Percentiles rank a stretch among this genome's conserved stretches.
phyloP scores from a whole-genome alignment of 257 asterid species.

The Primulina huaijiensis region DNA sequence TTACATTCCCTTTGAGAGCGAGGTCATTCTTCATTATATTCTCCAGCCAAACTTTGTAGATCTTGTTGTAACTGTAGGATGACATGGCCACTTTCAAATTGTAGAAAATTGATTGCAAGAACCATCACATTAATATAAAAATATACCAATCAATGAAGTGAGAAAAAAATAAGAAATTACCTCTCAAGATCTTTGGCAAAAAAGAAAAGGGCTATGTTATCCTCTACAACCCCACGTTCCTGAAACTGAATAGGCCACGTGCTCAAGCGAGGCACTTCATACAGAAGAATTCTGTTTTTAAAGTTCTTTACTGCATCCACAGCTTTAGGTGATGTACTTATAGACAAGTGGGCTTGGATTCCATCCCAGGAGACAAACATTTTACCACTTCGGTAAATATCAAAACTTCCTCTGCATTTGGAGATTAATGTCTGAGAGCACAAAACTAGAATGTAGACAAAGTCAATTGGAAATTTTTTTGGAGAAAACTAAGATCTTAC shows the following conservation, averaged over 20 bases:
- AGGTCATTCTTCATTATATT: slow-evolving; percentile 80
- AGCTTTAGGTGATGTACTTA: slow-evolving; percentile 71
- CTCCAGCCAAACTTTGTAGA: slow-evolving; percentile 68
- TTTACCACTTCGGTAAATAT: slow-evolving; percentile 55
- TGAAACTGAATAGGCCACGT: slow-evolving; percentile 87
- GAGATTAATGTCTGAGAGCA: slow-evolving; percentile 23
- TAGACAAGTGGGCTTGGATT: slow-evolving; percentile 82
- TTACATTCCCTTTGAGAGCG: slow-evolving; percentile 69
- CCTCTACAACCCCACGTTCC: slow-evolving; percentile 74
- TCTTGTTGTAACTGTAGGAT: slow-evolving; percentile 64
- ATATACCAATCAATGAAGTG: background rate
- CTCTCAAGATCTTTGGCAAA: slow-evolving; percentile 74
- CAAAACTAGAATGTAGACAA: slow-evolving; percentile 14
- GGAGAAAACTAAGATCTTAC: slow-evolving; percentile 45
- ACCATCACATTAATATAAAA: slow-evolving; percentile 11
- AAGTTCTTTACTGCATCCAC: slow-evolving; percentile 56
- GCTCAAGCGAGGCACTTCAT: slow-evolving; percentile 76
- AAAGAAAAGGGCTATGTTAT: slow-evolving; percentile 79
- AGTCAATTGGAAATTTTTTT: slow-evolving; percentile 5
- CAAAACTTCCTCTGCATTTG: slow-evolving; percentile 77
- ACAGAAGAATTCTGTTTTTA: slow-evolving; percentile 45
- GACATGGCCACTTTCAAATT: slow-evolving; percentile 26
- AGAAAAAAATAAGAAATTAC: slow-evolving; percentile 31
- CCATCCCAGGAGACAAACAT: slow-evolving; percentile 55
- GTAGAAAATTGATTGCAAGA: slow-evolving; percentile 11